phyloP scores from a whole-genome alignment of 2,329 filamentous ascomycete species.

The Pseudodiploospora longispora region DNA sequence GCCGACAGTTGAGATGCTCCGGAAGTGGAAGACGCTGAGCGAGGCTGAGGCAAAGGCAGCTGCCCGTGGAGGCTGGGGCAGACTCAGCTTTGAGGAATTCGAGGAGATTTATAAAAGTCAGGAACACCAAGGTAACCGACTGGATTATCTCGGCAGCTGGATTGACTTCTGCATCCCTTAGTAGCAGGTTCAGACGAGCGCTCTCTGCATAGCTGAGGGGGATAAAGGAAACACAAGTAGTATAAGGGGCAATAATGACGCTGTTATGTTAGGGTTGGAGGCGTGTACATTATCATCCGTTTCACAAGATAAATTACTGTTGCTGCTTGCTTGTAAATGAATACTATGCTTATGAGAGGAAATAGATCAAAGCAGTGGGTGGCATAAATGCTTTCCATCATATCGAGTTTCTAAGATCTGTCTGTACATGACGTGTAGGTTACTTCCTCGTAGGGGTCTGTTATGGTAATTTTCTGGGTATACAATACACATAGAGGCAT shows the following conservation, averaged over 20 bases:
- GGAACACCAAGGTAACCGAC: conserved; percentile 51
- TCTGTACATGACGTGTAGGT: too few species aligned
- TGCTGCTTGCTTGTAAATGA: too few species aligned
- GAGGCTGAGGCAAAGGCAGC: conserved; percentile 60
- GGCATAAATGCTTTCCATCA: too few species aligned
- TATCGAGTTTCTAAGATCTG: too few species aligned
- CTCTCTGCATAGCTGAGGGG: not conserved
- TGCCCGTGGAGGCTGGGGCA: conserved; percentile 69
- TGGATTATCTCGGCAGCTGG: conserved; percentile 84
- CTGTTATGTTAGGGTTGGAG: too few species aligned
- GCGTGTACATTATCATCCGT: conserved; percentile 2
- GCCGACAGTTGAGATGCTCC: conserved; percentile 26
- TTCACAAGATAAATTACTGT: too few species aligned
- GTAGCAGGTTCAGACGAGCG: conserved; percentile 3
- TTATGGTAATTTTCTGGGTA: too few species aligned
- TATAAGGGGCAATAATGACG: too few species aligned
- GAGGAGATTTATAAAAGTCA: conserved; percentile 63
- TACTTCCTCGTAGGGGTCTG: too few species aligned
- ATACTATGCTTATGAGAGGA: too few species aligned
- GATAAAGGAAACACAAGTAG: not conserved
- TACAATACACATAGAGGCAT: too few species aligned
- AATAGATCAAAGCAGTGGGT: too few species aligned
- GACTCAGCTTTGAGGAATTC: conserved; percentile 73
- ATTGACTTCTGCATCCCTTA: conserved; percentile 71
- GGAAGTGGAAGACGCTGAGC: conserved; percentile 49